A percentile compares a stretch with the other conserved stretches of the same genome.
phyloP scores from a whole-genome alignment of 108 stramenopile species.

The Ochromonas danica region DNA sequence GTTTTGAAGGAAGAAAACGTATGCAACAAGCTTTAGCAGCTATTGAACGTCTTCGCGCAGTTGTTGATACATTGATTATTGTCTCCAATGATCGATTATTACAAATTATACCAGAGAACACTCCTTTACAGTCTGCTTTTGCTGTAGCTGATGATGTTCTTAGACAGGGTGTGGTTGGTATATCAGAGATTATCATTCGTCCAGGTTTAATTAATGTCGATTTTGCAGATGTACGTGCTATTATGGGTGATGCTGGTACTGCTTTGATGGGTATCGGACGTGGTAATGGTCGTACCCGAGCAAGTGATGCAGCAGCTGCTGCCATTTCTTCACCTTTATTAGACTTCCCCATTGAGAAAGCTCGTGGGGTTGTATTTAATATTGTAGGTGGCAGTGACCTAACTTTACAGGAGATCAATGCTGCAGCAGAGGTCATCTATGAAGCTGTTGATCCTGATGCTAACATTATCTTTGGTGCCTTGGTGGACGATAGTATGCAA shows the following conservation, averaged over 20 bases:
- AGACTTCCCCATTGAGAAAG: slow-evolving; percentile 79
- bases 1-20: slow-evolving; percentile 80
- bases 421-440: slow-evolving; percentile 82
- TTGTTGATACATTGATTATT: slow-evolving; percentile 87
- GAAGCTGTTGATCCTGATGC: slow-evolving; percentile 84
- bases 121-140: slow-evolving; percentile 78
- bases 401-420: slow-evolving; percentile 78
- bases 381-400: slow-evolving; percentile 77
- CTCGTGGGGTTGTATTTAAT: slow-evolving; percentile 85
- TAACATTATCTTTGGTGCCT: slow-evolving; percentile 88
- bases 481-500: slow-evolving; percentile 80
- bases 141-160: slow-evolving; percentile 85
- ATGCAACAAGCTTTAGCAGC: slow-evolving; percentile 78
- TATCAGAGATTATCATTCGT: slow-evolving; percentile 82
- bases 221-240: slow-evolving; percentile 83
- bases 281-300: slow-evolving; percentile 69
- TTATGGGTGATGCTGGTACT: slow-evolving; percentile 85
- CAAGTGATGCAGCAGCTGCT: slow-evolving; percentile 79
- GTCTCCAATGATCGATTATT: slow-evolving; percentile 86
- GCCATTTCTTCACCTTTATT: slow-evolving; percentile 80
- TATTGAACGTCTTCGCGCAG: slow-evolving; percentile 65
- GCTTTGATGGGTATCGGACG: slow-evolving; percentile 87
- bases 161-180: slow-evolving; percentile 83
- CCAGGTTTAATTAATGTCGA: slow-evolving; percentile 88
- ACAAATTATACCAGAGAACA: slow-evolving; percentile 84